Evolutionary conservation across 192 early-diverging fungal genomes (phyloP).

Genomic region (Gigaspora rosea): DNA sequence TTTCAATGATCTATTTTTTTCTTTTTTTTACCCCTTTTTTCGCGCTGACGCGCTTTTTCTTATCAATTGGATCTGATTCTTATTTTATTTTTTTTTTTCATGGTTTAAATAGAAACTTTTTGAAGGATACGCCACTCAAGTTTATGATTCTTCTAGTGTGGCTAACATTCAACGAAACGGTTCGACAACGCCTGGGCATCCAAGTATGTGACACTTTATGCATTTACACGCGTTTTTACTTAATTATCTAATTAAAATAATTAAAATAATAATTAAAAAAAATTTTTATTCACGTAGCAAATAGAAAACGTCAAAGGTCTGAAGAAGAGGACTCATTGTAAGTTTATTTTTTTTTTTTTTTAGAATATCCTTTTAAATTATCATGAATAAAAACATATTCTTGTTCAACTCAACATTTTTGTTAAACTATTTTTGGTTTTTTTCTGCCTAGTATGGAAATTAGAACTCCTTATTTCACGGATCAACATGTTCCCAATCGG

Average conservation of each 20-base stretch:
- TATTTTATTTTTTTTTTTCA: no score
- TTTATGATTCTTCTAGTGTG: background rate
- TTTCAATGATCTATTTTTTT: background rate
- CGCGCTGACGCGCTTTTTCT: background rate
- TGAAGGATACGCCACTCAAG: slow-evolving; percentile 1
- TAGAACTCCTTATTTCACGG: slow-evolving; percentile 4
- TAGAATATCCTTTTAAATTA: no score
- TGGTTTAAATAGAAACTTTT: slow-evolving; percentile 1
- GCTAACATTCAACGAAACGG: slow-evolving; percentile 1
- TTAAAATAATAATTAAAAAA: background rate
- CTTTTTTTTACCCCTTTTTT: background rate
- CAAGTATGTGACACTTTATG: background rate
- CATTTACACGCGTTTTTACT: background rate
- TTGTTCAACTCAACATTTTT: background rate
- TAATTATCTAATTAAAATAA: background rate
- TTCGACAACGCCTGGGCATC: background rate
- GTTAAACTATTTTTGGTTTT: background rate
- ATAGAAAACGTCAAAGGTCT: slow-evolving; percentile 7
- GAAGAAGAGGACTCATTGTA: slow-evolving; percentile 24
- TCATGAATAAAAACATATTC: background rate
- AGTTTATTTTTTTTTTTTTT: background rate
- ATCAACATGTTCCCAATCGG: slow-evolving; percentile 6
- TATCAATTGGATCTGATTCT: no score
- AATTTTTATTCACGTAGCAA: background rate
- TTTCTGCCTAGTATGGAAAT: background rate